These are phyloP conservation scores for Yamadazyma diospyri DNA, from an alignment of 1,139 yeast species.

Conservation along the genomic window DNA sequence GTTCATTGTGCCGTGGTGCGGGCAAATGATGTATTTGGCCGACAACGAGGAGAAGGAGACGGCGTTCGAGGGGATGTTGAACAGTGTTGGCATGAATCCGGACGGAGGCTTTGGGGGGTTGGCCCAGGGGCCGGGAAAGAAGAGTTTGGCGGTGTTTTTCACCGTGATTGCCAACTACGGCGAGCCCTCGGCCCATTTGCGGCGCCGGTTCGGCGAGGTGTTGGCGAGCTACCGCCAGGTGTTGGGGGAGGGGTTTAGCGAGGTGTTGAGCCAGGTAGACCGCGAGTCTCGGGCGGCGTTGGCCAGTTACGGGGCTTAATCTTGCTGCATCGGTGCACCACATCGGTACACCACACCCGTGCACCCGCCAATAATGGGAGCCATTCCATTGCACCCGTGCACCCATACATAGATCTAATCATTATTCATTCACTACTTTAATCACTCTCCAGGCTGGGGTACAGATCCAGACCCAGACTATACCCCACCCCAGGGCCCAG, in stretches of 20 bases:
- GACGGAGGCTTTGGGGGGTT: slow-evolving; percentile 53
- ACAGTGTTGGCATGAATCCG: slow-evolving; percentile 63
- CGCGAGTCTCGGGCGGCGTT: slow-evolving; percentile 25
- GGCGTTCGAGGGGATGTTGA: slow-evolving; percentile 74
- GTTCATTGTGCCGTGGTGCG: slow-evolving; percentile 64
- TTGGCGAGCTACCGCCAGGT: slow-evolving; percentile 45
- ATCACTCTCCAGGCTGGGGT: too few species aligned
- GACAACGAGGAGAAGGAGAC: slow-evolving; percentile 83
- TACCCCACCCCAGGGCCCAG: too few species aligned
- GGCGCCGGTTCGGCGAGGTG: slow-evolving; percentile 41
- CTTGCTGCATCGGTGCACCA: too few species aligned
- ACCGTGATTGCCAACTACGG: slow-evolving; percentile 62
- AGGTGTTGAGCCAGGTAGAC: slow-evolving; percentile 32
- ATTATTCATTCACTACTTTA: too few species aligned
- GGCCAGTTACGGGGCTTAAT: too few species aligned
- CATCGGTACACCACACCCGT: too few species aligned
- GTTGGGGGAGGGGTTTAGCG: slow-evolving; percentile 38
- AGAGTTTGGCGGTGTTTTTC: slow-evolving; percentile 53
- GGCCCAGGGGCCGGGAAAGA: slow-evolving; percentile 42
- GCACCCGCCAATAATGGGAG: too few species aligned
- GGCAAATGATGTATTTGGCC: slow-evolving; percentile 57
- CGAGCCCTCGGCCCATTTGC: slow-evolving; percentile 47
- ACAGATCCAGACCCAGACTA: too few species aligned
- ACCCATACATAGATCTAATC: too few species aligned
- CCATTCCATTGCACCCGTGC: too few species aligned